Evolutionary conservation across 192 early-diverging fungal species (phyloP), one percentile per base, ranked within the genome.

Genomic region (Coemansia asiatica): DNA sequence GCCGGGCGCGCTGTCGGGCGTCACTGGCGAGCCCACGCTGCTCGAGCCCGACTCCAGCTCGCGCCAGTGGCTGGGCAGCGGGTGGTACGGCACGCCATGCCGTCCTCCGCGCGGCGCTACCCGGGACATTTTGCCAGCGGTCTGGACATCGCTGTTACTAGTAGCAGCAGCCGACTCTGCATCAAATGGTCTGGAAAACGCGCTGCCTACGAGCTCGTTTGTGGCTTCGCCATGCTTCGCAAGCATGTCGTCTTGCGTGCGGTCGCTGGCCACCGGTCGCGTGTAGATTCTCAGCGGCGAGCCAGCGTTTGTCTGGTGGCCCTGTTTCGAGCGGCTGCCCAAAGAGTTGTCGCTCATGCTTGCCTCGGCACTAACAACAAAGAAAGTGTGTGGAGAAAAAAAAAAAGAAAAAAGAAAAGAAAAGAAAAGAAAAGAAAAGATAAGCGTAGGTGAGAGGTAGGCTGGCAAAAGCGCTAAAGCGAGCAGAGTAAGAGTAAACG

Each of bases 21-120:
- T 76, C 27, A 82, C 66, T 12, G 79, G 79, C 5, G 79, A 82
- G 4, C 67, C 74, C 40, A 72, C 22, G 36, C 74, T 71, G 71
- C 79, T 76, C 22, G 79, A 75, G 28, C 69, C 67, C 12, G 74
- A 72, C 51, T 73, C 79, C n/a, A 65, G 64, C 38, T 71, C 79
- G 55, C 79, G 79, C 79, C 79, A 82, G 48, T 82, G 72, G 54
- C 74, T 82, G 50, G 79, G 79, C 49, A 81, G 71, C 35, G 79
- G 67, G 31, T 81, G 73, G 64, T 81, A 81, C 26, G 68, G 69
- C 27, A 59, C 68, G 0, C 64, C 73, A 15, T 68, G 69, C 21
- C 78, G 72, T 9, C 73, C 71, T 22, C 48, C 56, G 26, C 78
- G 73, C 19, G 65, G 66, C 1, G 64, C 69, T 15, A 36, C 51